Evolutionary conservation across 225 moss, liverwort and hornwort genomes (phyloP).

Genomic region (Pseudisothecium myosuroides): DNA sequence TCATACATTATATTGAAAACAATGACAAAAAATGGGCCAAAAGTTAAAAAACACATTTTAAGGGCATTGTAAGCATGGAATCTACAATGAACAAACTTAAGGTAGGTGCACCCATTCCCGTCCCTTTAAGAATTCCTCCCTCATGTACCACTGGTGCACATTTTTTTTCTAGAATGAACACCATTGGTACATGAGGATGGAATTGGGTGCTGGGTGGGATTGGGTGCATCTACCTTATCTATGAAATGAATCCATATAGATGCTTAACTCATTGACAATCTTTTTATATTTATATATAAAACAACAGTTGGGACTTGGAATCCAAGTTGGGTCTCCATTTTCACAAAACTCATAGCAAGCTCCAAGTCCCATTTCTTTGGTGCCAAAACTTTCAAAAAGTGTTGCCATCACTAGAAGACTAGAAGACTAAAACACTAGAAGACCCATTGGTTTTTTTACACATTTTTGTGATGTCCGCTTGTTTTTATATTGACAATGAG

Average conservation of each 20-base stretch:
- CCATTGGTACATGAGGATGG: rapidly evolving
- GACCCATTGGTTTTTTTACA: no score
- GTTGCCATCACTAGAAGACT: no score
- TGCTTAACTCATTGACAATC: background rate
- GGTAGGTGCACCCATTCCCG: background rate
- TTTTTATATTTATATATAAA: background rate
- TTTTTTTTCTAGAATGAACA: background rate
- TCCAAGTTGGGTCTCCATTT: background rate
- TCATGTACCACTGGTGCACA: background rate
- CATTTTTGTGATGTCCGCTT: no score
- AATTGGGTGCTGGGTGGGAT: rapidly evolving
- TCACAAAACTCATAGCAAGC: rapidly evolving
- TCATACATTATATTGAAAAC: rapidly evolving
- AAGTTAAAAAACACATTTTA: background rate
- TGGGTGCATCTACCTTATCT: background rate
- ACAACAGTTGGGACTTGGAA: background rate
- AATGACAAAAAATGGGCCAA: background rate
- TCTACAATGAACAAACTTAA: background rate
- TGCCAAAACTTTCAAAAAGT: background rate
- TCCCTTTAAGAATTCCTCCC: background rate
- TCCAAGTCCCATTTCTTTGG: background rate
- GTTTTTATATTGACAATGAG: no score
- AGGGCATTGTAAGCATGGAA: rapidly evolving
- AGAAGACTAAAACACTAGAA: no score
- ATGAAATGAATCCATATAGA: background rate